Conservation (phyloP, 2,329 filamentous ascomycete species). For the Paraphaeosphaeria sporulosa region DNA sequence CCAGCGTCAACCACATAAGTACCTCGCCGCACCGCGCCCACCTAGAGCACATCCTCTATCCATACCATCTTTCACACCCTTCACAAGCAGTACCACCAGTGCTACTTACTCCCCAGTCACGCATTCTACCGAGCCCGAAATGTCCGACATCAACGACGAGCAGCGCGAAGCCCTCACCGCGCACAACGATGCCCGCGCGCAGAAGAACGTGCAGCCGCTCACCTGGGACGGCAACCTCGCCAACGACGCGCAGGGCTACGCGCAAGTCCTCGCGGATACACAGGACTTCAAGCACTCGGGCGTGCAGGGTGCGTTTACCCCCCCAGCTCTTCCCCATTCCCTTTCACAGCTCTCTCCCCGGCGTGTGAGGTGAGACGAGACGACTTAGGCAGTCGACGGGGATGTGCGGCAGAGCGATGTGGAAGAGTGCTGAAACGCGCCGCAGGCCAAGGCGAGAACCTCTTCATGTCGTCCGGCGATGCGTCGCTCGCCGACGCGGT, state of each 20-base stretch:
- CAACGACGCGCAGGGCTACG: neutral
- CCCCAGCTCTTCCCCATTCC: no score
- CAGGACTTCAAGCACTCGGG: neutral
- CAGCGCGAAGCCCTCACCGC: no score
- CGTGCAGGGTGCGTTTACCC: no score
- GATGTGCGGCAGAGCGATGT: no score
- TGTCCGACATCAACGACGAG: neutral
- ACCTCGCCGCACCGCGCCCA: neutral
- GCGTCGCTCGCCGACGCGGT: neutral
- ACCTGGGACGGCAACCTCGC: neutral
- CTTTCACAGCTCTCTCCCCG: no score
- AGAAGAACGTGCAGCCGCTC: neutral
- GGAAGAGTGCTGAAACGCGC: no score
- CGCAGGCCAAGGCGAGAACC: neutral
- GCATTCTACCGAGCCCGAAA: neutral
- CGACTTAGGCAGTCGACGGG: no score
- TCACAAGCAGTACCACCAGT: neutral
- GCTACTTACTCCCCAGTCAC: no score
- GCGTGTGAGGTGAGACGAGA: no score
- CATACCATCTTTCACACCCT: no score
- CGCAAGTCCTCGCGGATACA: neutral
- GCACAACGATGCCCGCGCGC: neutral
- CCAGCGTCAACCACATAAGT: neutral
- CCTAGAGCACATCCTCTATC: neutral
- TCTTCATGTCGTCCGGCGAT: no score